These are phyloP conservation scores for Globisporangium cylindrosporum DNA, from an alignment of 352 stramenopile genomes.

Conservation along the genomic window DNA sequence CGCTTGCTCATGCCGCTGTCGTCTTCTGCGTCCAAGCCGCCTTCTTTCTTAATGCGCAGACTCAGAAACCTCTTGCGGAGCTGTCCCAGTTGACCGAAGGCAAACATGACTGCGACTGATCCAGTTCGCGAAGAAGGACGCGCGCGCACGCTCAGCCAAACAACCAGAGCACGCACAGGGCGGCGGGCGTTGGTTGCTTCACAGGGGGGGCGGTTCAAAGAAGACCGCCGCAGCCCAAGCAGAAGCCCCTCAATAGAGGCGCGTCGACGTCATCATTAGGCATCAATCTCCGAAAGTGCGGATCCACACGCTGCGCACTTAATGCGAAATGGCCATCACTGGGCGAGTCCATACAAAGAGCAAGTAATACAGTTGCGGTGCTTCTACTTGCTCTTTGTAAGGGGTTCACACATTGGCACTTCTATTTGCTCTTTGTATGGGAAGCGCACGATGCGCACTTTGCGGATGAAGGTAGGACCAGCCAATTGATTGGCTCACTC, in stretches of 20 bases:
- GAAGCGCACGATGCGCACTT: neutral
- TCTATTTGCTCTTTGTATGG: neutral
- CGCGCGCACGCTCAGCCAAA: neutral
- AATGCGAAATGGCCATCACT: no score
- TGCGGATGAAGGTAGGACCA: neutral
- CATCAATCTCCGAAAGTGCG: neutral
- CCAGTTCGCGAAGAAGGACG: neutral
- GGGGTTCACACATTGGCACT: no score
- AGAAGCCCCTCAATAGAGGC: slow-evolving; percentile 8
- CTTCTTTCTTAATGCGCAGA: slow-evolving; percentile 40
- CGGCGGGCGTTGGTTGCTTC: neutral
- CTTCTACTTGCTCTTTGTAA: no score
- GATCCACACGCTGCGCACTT: neutral
- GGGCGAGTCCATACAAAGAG: no score
- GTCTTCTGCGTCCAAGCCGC: slow-evolving; percentile 21
- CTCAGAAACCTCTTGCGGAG: slow-evolving; percentile 40
- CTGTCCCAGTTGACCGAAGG: slow-evolving; percentile 22
- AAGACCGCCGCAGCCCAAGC: slow-evolving; percentile 1
- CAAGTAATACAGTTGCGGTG: no score
- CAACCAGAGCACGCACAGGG: neutral
- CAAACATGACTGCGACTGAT: slow-evolving; percentile 27
- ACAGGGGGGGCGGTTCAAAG: slow-evolving; percentile 5
- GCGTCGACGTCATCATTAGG: slow-evolving; percentile 3
- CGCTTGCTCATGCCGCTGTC: slow-evolving; percentile 9
- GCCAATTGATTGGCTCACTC: neutral